Conservation (phyloP, 495 filamentous ascomycete genomes). For the Penicillium daleae region DNA sequence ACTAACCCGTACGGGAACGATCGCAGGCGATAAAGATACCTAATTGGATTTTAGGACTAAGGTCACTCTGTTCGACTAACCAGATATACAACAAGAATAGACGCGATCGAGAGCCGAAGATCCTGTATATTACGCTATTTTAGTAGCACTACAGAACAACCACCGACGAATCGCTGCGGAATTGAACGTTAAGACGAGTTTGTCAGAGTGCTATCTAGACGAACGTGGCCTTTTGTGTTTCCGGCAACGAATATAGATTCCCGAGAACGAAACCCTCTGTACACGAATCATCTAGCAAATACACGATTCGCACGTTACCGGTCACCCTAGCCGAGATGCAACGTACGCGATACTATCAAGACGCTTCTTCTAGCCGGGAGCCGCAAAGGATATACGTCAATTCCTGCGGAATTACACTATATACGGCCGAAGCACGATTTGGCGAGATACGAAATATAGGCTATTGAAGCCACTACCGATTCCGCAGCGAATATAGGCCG, state of each 20-base stretch:
- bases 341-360: conserved; percentile 2
- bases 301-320: not conserved
- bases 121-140: not conserved
- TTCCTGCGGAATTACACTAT: conserved; percentile 1
- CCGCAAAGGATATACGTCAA: not conserved
- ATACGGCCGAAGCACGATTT: not conserved
- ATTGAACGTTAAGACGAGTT: not conserved
- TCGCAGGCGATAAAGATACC: not conserved
- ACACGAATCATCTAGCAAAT: not conserved
- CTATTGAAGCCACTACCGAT: conserved; percentile 3
- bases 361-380: conserved; percentile 7
- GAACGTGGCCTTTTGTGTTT: not conserved
- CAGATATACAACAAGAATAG: not conserved
- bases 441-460: not conserved
- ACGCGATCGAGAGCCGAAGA: not conserved
- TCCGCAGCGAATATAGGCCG: conserved; percentile 2
- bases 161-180: not conserved
- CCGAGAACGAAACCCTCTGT: not conserved
- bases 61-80: not conserved
- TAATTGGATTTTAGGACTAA: not conserved
- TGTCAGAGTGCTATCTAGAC: not conserved
- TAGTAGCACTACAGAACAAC: not conserved
- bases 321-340: not conserved
- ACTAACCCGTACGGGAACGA: not conserved
- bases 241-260: not conserved